A percentile compares a stretch with the other conserved stretches of the same genome.
phyloP scores from a whole-genome alignment of 345 rosid species.

The Acer negundo region DNA sequence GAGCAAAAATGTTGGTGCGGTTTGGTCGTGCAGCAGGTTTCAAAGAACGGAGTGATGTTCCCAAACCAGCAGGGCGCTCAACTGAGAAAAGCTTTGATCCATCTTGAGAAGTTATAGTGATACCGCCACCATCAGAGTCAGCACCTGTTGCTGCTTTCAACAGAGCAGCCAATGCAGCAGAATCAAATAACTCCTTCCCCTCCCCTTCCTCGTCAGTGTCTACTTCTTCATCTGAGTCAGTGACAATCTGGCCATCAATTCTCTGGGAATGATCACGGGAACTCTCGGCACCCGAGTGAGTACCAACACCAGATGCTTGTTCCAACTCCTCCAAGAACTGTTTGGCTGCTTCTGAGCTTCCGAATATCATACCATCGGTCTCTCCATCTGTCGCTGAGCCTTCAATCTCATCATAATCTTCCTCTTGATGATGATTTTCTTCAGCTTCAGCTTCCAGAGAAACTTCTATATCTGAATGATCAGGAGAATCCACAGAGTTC shows the following conservation, averaged over 20 bases:
- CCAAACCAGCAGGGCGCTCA: conserved; percentile 92
- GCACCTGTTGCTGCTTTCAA: conserved; percentile 86
- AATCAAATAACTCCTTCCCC: conserved; percentile 84
- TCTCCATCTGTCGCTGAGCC: conserved; percentile 63
- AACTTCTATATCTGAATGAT: conserved; percentile 26
- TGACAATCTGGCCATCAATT: conserved; percentile 78
- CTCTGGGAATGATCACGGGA: conserved; percentile 56
- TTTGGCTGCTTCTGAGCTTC: conserved; percentile 78
- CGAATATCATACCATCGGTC: conserved; percentile 65
- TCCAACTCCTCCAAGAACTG: conserved; percentile 83
- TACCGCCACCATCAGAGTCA: conserved; percentile 59
- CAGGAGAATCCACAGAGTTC: not conserved
- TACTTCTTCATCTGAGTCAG: conserved; percentile 89
- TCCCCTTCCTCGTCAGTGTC: conserved; percentile 85
- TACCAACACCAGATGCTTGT: conserved; percentile 53
- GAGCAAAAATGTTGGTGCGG: conserved; percentile 57
- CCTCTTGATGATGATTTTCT: too few species aligned
- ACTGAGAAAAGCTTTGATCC: conserved; percentile 91
- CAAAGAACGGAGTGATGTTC: conserved; percentile 70
- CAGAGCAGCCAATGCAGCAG: conserved; percentile 88
- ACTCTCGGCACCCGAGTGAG: conserved; percentile 56
- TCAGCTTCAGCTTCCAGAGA: conserved; percentile 37
- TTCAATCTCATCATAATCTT: conserved; percentile 32
- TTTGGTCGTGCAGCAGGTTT: conserved; percentile 50
- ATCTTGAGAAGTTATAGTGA: conserved; percentile 77